These are phyloP conservation scores for Acrocalymma vagum DNA, from an alignment of 2,329 filamentous ascomycete genomes.

Conservation along the genomic window DNA sequence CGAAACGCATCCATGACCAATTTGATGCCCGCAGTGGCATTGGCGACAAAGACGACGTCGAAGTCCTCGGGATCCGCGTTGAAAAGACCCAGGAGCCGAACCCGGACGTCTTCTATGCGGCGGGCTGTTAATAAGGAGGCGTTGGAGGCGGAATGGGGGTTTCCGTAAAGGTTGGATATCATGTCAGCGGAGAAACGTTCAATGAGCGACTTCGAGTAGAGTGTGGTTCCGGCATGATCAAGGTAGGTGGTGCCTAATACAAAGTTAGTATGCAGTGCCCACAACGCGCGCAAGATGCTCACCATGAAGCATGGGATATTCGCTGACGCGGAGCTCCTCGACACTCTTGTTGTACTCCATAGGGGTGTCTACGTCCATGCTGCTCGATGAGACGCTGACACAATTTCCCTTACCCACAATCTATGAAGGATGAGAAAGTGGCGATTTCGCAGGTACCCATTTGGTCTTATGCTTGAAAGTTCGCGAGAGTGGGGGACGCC, in stretches of 20 bases:
- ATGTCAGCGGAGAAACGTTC: conserved; percentile 82
- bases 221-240: conserved; percentile 94
- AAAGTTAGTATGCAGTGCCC: conserved; percentile 11
- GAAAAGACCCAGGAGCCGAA: conserved; percentile 78
- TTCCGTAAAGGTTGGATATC: conserved; percentile 81
- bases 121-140: conserved; percentile 80
- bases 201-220: conserved; percentile 81
- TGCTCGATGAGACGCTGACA: conserved; percentile 6
- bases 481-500: conserved; percentile 47
- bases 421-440: conserved; percentile 20
- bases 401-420: conserved; percentile 28
- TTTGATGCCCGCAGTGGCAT: conserved; percentile 91
- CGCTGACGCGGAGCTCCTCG: conserved; percentile 64
- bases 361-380: conserved; percentile 36
- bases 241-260: conserved; percentile 78
- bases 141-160: conserved; percentile 86
- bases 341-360: conserved; percentile 65
- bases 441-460: conserved; percentile 28
- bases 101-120: conserved; percentile 77
- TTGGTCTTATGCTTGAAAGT: conserved; percentile 29
- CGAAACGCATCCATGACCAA: conserved; percentile 81
- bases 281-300: conserved; percentile 13
- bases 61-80: conserved; percentile 82
- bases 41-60: conserved; percentile 89
- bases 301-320: conserved; percentile 78